Evolutionary conservation across 768 basidiomycete species (phyloP), one percentile per base, ranked within the genome.

Genomic region (Russula sp.): DNA sequence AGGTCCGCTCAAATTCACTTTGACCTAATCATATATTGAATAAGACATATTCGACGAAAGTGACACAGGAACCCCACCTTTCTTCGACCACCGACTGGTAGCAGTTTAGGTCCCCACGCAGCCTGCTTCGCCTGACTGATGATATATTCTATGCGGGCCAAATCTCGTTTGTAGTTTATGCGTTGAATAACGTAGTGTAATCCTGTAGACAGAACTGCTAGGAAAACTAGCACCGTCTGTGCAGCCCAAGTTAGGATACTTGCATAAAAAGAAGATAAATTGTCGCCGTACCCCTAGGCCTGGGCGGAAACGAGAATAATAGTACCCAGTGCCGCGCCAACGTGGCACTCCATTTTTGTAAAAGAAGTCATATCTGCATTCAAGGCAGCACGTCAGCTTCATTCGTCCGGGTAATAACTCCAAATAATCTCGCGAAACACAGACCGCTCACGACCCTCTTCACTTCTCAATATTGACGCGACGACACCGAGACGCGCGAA

Each of bases 291-390:
- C 90, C 64, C 84, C 84, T 65, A 98, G 80, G 28, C 94, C 93
- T n/a, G 96, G 96, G 34, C 96, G 83, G 81, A 90, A 99, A 58
- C 97, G 87, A 34, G 92, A 85, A 75, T 98, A 99, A 75, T 98
- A 98, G 76, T 98, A 98, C 50, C 93, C 92, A 36, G 92, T 94
- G 18, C 94, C 96, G 68, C 95, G 82, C 96, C 96, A 99, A 73
- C 83, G 90, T 0, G 96, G 96, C 4, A 99, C 94, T 24, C 96
- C 96, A 67, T 98, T 98, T 76, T 96, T 94, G 80, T 90, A 91
- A 82, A 98, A 99, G 75, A 91, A 91, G 74, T 92, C 90, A 67
- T 92, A 92, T 69, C 92, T 92, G 65, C 22, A 38, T 48, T 11
- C 16, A 18, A 10, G 20, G 28, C 54, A 63, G 40, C 34, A 42